These are phyloP conservation scores for Trichoderma atrobrunneum DNA, from an alignment of 2,329 filamentous ascomycete species.

Conservation along the genomic window DNA sequence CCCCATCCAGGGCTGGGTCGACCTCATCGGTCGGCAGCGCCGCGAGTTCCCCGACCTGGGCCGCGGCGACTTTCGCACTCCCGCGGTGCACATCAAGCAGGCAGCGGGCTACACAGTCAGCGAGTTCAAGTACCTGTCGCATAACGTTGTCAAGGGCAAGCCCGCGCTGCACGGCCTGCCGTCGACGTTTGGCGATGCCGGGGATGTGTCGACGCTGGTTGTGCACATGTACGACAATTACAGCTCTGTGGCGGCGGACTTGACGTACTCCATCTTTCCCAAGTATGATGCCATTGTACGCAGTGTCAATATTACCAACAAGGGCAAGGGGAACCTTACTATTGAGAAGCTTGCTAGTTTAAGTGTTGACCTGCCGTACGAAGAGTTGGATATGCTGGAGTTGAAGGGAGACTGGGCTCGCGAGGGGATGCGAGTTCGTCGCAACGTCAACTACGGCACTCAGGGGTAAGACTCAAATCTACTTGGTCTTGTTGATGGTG, in stretches of 20 bases:
- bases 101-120: constrained; percentile 57
- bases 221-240: constrained; percentile 58
- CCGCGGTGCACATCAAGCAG: constrained; percentile 60
- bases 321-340: constrained; percentile 49
- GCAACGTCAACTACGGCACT: constrained; percentile 55
- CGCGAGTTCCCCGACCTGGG: constrained; percentile 65
- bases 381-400: constrained; percentile 61
- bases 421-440: constrained; percentile 53
- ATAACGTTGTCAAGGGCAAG: constrained; percentile 56
- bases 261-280: constrained; percentile 64
- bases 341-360: constrained; percentile 59
- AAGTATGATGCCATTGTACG: constrained; percentile 58
- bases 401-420: constrained; percentile 62
- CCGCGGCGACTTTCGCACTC: constrained; percentile 60
- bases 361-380: constrained; percentile 58
- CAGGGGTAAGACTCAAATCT: constrained; percentile 43
- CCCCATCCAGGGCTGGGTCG: constrained; percentile 51
- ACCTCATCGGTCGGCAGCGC: constrained; percentile 47
- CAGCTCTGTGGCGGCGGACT: constrained; percentile 54
- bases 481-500: not conserved
- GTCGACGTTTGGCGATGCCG: constrained; percentile 54
- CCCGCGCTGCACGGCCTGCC: constrained; percentile 55
- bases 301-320: constrained; percentile 61
- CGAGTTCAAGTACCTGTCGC: constrained; percentile 56
- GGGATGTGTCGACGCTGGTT: constrained; percentile 57